A percentile compares a stretch with the other conserved stretches of the same genome.
phyloP scores from a whole-genome alignment of 371 early-diverging fungal species.

The Rhizomucor pusillus region DNA sequence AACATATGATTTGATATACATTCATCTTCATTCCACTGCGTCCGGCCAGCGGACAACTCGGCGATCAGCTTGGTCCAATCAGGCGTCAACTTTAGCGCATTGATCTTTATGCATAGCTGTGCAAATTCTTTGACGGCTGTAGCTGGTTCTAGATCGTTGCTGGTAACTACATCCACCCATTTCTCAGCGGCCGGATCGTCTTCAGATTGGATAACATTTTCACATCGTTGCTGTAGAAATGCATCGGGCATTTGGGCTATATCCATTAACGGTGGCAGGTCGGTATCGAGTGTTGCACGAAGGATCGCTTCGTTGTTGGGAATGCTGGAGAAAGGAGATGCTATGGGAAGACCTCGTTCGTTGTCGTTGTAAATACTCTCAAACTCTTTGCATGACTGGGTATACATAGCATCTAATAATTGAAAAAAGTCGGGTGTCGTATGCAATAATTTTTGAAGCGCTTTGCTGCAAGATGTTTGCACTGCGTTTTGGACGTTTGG shows the following conservation, averaged over 20 bases:
- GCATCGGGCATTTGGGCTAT: constrained; percentile 3
- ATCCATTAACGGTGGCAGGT: constrained; percentile 7
- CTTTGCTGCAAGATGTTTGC: too few relatives aligned
- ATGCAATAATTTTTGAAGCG: too few relatives aligned
- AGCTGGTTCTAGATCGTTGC: background rate
- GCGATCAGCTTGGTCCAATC: background rate
- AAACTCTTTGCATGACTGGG: background rate
- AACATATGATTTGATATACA: constrained; percentile 1
- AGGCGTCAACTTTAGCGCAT: constrained; percentile 5
- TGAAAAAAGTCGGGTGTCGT: background rate
- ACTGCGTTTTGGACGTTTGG: too few relatives aligned
- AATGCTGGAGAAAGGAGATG: background rate
- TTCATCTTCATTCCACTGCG: background rate
- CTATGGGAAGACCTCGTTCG: background rate
- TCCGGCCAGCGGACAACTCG: constrained; percentile 3
- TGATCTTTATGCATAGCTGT: constrained; percentile 3
- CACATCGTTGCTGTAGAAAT: constrained; percentile 1
- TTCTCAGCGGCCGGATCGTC: too few relatives aligned
- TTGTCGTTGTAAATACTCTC: constrained; percentile 1
- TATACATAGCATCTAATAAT: background rate
- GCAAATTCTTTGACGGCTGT: background rate
- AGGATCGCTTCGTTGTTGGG: background rate
- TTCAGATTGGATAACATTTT: background rate
- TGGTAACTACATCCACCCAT: too few relatives aligned
- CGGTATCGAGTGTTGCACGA: constrained; percentile 3